Evolutionary conservation across 202 grass and related monocot genomes (phyloP), one percentile per base, ranked within the genome.

Genomic region (Eragrostis tef): DNA sequence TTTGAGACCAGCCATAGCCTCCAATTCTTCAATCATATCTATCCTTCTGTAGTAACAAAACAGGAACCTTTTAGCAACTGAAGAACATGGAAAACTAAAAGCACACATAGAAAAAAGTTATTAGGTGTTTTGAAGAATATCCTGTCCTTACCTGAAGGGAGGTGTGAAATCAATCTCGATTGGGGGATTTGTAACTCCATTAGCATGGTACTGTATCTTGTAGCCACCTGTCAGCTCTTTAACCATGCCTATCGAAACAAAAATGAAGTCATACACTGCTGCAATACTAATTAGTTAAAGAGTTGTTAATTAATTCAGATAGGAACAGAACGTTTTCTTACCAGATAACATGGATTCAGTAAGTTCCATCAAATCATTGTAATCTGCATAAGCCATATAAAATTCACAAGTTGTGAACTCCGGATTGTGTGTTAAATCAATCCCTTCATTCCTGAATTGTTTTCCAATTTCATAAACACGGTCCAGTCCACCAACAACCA

Each of bases 401-500:
- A 97, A 97, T 82, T 97, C 93, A 70, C 88, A 91, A 15, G 93
- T 98, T 46, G 96, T 98, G 78, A 98, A 98, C 83, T 98, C 96
- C 74, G 96, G 96, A 89, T 98, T 98, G 80, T 98, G 96, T 53
- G 96, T 98, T 80, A 98, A 90, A 87, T 98, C 96, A 79, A 98
- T 98, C 78, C 96, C 96, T 90, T 98, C 93, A 9, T 98, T 98
- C 86, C 96, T 90, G 74, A 98, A 98, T 75, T 98, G 96, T 53
- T 98, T 98, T 81, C 96, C 96, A 90, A 98, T 96, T 89, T 98
- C 96, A 90, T 98, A 98, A 41, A 96, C 96, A 75, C 96, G 90
- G n/a, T 98, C 92, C 68, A 98, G 76, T 60, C 96, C 92, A 71
- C 96, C 96, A 15, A 98, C 90, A 81, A 98, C 90, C 49, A 98